A percentile compares a stretch with the other conserved stretches of the same genome.
Conservation (phyloP, 2,329 filamentous ascomycete species). For the Aspergillus puulaauensis region DNA sequence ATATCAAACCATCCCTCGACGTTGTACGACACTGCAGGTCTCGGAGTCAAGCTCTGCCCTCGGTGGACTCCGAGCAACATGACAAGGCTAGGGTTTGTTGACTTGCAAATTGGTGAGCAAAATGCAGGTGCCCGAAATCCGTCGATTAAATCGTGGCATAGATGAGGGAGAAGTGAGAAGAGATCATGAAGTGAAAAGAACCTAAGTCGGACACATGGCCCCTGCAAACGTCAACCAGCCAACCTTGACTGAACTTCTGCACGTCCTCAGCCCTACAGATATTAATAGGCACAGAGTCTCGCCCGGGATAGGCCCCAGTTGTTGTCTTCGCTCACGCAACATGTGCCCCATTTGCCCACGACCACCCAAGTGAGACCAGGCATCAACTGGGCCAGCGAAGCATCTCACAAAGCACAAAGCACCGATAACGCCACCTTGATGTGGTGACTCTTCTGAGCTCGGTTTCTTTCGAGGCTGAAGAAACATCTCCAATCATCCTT, state of each 20-base stretch:
- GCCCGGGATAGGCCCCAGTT: neutral
- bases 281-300: neutral
- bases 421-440: neutral
- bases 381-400: neutral
- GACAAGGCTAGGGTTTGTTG: too few species aligned
- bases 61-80: too few species aligned
- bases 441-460: neutral
- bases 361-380: too few species aligned
- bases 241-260: neutral
- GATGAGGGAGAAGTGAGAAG: neutral
- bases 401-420: neutral
- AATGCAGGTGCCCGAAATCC: neutral
- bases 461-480: neutral
- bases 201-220: neutral
- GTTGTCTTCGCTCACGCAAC: neutral
- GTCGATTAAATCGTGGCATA: neutral
- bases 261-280: conserved; percentile 1
- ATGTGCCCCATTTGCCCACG: neutral
- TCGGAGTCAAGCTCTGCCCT: too few species aligned
- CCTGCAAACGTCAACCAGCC: neutral
- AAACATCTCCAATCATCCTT: conserved; percentile 10
- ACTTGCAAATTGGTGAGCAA: too few species aligned
- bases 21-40: too few species aligned
- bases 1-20: too few species aligned
- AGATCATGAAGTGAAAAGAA: neutral